Evolutionary conservation across 2,329 filamentous ascomycete species (phyloP), one percentile per base, ranked within the genome.

Genomic region (Epichloe coenophiala): DNA sequence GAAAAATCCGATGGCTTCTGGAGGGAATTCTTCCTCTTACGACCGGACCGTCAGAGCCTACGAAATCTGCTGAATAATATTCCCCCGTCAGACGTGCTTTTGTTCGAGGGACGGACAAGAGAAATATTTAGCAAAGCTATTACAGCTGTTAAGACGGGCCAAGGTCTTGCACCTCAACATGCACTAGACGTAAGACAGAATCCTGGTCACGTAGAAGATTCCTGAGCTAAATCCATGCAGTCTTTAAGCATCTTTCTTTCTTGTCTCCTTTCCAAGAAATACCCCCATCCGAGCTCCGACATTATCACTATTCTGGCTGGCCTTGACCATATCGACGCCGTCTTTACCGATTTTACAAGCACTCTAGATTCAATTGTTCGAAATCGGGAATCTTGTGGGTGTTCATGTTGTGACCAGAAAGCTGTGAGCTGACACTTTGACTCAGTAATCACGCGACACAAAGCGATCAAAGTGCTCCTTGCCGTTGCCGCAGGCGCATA

Each of bases 251-350:
- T 86, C 45, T 96, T 97, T 68, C 77, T 98, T 63, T 83, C 84
- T 47, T 81, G 82, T 50, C 77, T 95, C 17, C 74, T 97, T 54
- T 79, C 80, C 52, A 98, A 97, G 69, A 88, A 85, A 65, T 98
- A 95, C 66, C 89, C 87, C 23, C 96, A 96, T 61, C 87, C 90
- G 5, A 96, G 89, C 66, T 93, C 93, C 47, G 93, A 97, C 67
- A 86, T 96, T 59, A 95, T 98, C 61, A 82, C 84, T 51, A 77
- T 97, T 36, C 76, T 98, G 46, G 88, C 90, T 4, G 93, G 93
- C 5, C 78, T 98, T 48, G 85, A 96, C 69, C 78, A 88, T 58
- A 86, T 95, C 46, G 93, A 98, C 65, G 74, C 77, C 7, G 78
- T 94, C 44, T 91, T 97, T 65, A 84, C 87, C 42, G 88, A 95